Percentiles rank a stretch among this genome's conserved stretches.
These are phyloP conservation scores for Magnusiomyces suaveolens DNA, from an alignment of 1,139 yeast species.

Conservation along the genomic window DNA sequence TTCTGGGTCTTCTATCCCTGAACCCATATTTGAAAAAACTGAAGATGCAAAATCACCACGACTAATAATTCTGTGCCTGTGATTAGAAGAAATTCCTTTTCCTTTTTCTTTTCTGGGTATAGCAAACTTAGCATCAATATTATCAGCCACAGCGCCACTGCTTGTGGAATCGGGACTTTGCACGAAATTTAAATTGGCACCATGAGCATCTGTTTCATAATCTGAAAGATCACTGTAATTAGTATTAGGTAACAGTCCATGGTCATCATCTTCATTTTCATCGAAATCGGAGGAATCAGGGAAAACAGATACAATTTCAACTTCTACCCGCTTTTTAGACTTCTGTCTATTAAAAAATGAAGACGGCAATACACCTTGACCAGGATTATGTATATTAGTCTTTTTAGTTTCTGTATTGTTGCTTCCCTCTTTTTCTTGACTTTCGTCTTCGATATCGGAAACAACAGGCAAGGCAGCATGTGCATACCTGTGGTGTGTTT, in stretches of 20 bases:
- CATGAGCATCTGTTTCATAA: not conserved
- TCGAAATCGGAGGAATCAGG: not conserved
- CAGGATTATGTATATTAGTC: not conserved
- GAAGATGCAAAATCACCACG: too few species aligned
- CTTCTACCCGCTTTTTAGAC: not conserved
- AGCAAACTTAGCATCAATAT: too few species aligned
- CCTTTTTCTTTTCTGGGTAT: too few species aligned
- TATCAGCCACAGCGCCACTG: too few species aligned
- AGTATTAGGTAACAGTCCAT: too few species aligned
- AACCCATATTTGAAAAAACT: too few species aligned
- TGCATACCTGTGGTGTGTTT: not conserved
- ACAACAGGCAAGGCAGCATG: not conserved
- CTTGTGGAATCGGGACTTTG: too few species aligned
- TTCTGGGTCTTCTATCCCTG: too few species aligned
- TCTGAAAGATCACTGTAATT: too few species aligned
- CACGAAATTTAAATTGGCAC: too few species aligned
- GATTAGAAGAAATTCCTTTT: too few species aligned
- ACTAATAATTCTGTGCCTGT: too few species aligned
- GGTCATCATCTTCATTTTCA: not conserved
- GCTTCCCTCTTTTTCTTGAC: not conserved
- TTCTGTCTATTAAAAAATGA: not conserved
- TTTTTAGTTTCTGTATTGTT: not conserved
- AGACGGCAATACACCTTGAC: not conserved
- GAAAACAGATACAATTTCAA: not conserved
- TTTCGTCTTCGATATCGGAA: not conserved